A percentile compares a stretch with the other conserved stretches of the same genome.
Conservation (phyloP, 192 early-diverging fungal genomes). For the Endogone sp. region DNA sequence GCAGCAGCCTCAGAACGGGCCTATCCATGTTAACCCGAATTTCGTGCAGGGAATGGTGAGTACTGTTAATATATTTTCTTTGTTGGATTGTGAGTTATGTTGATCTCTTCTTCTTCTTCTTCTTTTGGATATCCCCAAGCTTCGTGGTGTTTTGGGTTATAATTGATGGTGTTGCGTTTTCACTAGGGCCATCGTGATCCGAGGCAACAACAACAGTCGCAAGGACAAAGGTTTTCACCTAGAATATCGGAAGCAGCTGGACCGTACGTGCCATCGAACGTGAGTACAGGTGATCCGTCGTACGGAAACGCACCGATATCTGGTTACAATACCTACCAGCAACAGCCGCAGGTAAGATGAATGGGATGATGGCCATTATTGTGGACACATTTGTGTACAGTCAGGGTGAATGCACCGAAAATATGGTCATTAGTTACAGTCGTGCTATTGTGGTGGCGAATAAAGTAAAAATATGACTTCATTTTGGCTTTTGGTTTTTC, state of each 20-base stretch:
- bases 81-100: too few species aligned
- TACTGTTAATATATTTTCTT: background rate
- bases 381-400: background rate
- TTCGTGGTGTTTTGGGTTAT: background rate
- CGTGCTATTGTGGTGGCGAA: too few species aligned
- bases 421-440: too few species aligned
- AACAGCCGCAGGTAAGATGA: background rate
- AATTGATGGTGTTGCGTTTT: background rate
- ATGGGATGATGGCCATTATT: background rate
- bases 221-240: background rate
- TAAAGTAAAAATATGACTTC: background rate
- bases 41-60: constrained; percentile 39
- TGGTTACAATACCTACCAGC: background rate
- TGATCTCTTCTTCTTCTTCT: background rate
- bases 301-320: background rate
- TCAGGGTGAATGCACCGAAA: background rate
- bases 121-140: background rate
- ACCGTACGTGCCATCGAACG: background rate
- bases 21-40: constrained; percentile 60
- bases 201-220: background rate
- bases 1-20: constrained; percentile 3
- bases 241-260: background rate
- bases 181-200: background rate
- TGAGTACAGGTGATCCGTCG: background rate
- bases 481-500: background rate